These are phyloP conservation scores for Paragyromitra xinjiangensis DNA, from an alignment of 495 filamentous ascomycete genomes.

Conservation along the genomic window DNA sequence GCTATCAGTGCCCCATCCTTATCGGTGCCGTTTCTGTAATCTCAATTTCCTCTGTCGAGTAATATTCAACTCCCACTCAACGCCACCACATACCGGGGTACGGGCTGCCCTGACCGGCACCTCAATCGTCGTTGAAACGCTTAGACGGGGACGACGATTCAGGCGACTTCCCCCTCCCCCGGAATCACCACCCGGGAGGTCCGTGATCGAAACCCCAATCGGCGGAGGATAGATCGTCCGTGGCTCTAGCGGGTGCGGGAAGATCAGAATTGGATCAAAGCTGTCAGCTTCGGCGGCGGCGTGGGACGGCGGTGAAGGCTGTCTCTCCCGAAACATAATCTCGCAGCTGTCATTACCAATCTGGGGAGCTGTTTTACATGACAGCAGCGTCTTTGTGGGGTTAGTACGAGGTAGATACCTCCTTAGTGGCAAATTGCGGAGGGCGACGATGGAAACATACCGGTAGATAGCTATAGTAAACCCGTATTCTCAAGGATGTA, in stretches of 20 bases:
- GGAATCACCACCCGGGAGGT: not conserved
- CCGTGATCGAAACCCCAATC: not conserved
- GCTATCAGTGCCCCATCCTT: not conserved
- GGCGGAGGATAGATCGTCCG: not conserved
- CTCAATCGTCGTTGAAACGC: not conserved
- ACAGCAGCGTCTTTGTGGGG: not conserved
- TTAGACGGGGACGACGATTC: not conserved
- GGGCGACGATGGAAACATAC: not conserved
- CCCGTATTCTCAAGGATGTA: not conserved
- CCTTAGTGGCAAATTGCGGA: constrained; percentile 8
- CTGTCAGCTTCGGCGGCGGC: not conserved
- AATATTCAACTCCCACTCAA: not conserved
- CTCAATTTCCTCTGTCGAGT: not conserved
- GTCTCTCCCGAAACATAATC: not conserved
- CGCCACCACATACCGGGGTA: constrained; percentile 1
- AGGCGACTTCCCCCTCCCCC: not conserved
- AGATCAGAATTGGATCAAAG: not conserved
- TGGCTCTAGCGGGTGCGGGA: not conserved
- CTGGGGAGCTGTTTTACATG: not conserved
- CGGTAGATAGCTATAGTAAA: constrained; percentile 12
- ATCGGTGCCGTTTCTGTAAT: constrained; percentile 10
- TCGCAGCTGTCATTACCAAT: not conserved
- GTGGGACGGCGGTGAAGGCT: not conserved
- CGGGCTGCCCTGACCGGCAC: not conserved
- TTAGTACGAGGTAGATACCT: constrained; percentile 1